Conservation (phyloP, 305 asterid genomes). For the Fraxinus dipetala region DNA sequence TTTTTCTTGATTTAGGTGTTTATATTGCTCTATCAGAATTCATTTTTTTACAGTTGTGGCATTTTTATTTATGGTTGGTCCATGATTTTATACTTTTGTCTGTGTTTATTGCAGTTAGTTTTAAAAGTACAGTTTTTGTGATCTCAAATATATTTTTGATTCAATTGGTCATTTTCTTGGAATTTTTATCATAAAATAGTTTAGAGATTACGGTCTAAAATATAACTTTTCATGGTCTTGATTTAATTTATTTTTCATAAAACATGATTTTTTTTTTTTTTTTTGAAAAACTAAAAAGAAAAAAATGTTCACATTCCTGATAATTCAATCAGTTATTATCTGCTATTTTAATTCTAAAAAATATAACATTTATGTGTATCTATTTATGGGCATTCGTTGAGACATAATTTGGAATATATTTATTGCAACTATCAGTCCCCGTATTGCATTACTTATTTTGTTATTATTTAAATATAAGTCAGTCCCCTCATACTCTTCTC, state of each 20-base stretch:
- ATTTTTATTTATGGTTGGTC: background rate
- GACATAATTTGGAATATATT: background rate
- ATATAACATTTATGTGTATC: background rate
- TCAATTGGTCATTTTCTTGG: background rate
- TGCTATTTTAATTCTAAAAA: background rate
- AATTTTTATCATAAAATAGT: background rate
- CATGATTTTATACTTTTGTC: background rate
- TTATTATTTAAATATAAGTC: no score
- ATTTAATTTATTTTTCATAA: background rate
- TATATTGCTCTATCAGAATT: background rate
- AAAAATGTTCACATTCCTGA: background rate
- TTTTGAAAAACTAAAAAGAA: background rate
- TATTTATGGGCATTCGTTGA: background rate
- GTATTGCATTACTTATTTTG: background rate
- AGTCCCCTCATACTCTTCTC: background rate
- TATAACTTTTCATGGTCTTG: background rate
- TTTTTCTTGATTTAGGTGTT: background rate
- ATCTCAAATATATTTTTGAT: background rate
- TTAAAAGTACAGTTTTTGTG: background rate
- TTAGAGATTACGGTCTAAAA: background rate
- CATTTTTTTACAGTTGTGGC: background rate
- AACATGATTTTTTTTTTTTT: background rate
- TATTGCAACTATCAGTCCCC: background rate
- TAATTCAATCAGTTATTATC: background rate
- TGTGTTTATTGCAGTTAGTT: background rate